Evolutionary conservation across 768 basidiomycete species (phyloP).

Genomic region (Russula compacta): DNA sequence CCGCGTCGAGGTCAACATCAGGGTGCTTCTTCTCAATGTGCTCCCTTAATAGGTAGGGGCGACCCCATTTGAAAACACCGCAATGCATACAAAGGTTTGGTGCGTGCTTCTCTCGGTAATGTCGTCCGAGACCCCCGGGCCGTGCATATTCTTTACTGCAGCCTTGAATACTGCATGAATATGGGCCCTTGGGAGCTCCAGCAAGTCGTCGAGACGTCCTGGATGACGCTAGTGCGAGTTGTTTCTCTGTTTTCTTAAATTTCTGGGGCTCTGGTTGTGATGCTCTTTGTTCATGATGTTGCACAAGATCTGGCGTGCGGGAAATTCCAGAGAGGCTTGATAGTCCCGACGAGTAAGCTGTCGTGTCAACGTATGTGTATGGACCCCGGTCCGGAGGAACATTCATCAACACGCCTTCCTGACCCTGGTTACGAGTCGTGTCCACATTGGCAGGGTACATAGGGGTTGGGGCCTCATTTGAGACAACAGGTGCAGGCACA

Average conservation of each 20-base stretch:
- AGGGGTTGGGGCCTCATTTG: background rate
- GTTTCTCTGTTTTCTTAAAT: too few species aligned
- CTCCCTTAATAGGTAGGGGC: background rate
- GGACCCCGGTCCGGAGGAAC: background rate
- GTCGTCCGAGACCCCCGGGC: background rate
- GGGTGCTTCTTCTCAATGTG: background rate
- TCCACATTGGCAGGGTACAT: too few species aligned
- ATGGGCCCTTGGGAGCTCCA: background rate
- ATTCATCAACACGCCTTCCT: background rate
- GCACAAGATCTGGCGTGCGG: too few species aligned
- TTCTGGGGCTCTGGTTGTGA: background rate
- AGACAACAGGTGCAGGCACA: background rate
- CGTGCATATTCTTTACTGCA: background rate
- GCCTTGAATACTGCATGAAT: background rate
- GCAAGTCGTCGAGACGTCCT: background rate
- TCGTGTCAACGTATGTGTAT: too few species aligned
- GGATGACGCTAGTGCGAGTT: background rate
- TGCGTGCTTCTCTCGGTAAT: background rate
- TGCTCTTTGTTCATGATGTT: background rate
- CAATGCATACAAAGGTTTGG: background rate
- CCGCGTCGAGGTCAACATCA: background rate
- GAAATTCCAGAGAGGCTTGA: too few species aligned
- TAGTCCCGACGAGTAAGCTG: too few species aligned
- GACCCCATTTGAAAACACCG: background rate
- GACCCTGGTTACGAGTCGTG: background rate